Percentiles rank a stretch among this genome's conserved stretches.
phyloP scores from a whole-genome alignment of 345 rosid species.

The Nephelium lappaceum region DNA sequence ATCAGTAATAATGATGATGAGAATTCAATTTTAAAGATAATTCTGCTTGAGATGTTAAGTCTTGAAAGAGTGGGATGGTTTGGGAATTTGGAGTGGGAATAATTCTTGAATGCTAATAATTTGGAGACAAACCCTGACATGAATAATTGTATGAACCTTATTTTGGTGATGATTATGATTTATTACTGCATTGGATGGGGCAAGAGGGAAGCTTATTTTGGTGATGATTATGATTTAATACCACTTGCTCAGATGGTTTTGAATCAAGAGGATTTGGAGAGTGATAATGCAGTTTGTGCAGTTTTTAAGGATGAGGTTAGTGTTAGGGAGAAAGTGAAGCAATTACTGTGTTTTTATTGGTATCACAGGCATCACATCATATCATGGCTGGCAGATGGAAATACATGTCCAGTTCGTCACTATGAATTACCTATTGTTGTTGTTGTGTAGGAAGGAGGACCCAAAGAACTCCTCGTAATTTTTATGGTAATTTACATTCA shows the following conservation, averaged over 20 bases:
- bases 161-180: constrained; percentile 58
- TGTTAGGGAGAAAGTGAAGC: constrained; percentile 60
- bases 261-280: constrained; percentile 49
- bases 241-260: constrained; percentile 52
- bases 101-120: constrained; percentile 64
- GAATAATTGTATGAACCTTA: constrained; percentile 45
- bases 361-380: constrained; percentile 84
- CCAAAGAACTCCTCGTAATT: constrained; percentile 30
- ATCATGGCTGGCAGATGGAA: constrained; percentile 80
- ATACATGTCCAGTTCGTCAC: constrained; percentile 89
- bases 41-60: constrained; percentile 57
- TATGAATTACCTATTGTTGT: constrained; percentile 87
- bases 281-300: constrained; percentile 56
- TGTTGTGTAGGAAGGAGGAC: constrained; percentile 55
- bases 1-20: constrained; percentile 62
- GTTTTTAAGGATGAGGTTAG: constrained; percentile 78
- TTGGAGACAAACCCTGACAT: constrained; percentile 52
- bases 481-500: constrained; percentile 31
- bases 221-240: too few species aligned
- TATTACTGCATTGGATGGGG: constrained; percentile 55
- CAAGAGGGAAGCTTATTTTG: too few species aligned
- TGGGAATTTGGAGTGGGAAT: constrained; percentile 76
- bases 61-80: constrained; percentile 54
- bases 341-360: constrained; percentile 70
- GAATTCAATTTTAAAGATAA: constrained; percentile 51